A percentile compares a stretch with the other conserved stretches of the same genome.
These are phyloP conservation scores for Umbelopsis sp. DNA, from an alignment of 371 early-diverging fungal species.

Conservation along the genomic window DNA sequence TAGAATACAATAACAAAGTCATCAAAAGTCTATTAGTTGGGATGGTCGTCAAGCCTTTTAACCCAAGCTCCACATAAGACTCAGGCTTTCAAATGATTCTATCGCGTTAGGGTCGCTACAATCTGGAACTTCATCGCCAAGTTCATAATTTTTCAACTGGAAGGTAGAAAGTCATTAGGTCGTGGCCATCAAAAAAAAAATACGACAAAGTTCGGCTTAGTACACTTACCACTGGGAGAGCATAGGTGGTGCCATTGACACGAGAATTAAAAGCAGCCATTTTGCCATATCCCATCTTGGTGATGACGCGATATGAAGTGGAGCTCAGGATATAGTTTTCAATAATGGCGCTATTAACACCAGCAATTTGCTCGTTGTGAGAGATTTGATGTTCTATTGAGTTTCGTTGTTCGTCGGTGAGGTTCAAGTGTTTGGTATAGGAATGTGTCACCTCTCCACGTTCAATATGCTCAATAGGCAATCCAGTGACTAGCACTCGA, in stretches of 20 bases:
- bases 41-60: constrained; percentile 17
- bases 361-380: constrained; percentile 34
- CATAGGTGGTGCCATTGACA: constrained; percentile 30
- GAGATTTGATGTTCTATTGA: constrained; percentile 32
- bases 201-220: too few species aligned
- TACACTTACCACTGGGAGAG: constrained; percentile 32
- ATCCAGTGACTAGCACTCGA: constrained; percentile 41
- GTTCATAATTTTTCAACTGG: constrained; percentile 22
- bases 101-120: constrained; percentile 32
- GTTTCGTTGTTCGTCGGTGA: constrained; percentile 24
- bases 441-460: constrained; percentile 39
- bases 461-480: constrained; percentile 55
- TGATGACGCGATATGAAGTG: constrained; percentile 54
- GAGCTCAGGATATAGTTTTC: constrained; percentile 54
- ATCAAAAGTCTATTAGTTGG: too few species aligned
- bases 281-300: constrained; percentile 53
- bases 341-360: constrained; percentile 53
- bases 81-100: constrained; percentile 39
- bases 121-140: constrained; percentile 24
- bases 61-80: constrained; percentile 48
- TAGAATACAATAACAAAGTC: too few species aligned
- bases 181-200: too few species aligned
- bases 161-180: too few species aligned
- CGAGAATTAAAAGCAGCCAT: constrained; percentile 43
- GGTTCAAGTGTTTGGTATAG: constrained; percentile 18